Conservation (phyloP, 2,329 filamentous ascomycete genomes). For the Pseudophaeomoniella oleicola region DNA sequence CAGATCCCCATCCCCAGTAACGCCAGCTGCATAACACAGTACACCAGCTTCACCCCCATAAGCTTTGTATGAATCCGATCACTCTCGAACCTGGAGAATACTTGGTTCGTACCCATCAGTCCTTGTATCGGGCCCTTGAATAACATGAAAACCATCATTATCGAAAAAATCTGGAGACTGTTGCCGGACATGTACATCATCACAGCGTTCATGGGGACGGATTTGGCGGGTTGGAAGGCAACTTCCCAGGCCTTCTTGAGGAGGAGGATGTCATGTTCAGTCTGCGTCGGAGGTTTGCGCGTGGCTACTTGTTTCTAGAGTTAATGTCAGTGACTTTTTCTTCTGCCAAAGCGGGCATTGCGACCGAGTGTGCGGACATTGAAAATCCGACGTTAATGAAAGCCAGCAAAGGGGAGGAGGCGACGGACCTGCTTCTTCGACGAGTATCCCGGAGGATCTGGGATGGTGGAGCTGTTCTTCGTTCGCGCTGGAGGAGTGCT, state of each 20-base stretch:
- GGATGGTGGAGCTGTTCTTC: slow-evolving; percentile 49
- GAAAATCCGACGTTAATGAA: too few species aligned
- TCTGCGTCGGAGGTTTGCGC: slow-evolving; percentile 18
- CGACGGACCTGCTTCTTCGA: slow-evolving; percentile 26
- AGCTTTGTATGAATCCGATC: slow-evolving; percentile 60
- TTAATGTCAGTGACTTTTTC: neutral
- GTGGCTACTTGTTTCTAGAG: slow-evolving; percentile 15
- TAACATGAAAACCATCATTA: slow-evolving; percentile 99
- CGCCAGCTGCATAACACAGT: slow-evolving; percentile 72
- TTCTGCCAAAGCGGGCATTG: too few species aligned
- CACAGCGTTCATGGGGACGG: slow-evolving; percentile 92
- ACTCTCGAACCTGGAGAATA: slow-evolving; percentile 85
- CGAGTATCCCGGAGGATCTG: slow-evolving; percentile 78
- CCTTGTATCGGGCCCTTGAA: slow-evolving; percentile 94
- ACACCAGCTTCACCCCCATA: slow-evolving; percentile 72
- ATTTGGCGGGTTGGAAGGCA: slow-evolving; percentile 82
- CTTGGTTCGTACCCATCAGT: slow-evolving; percentile 64
- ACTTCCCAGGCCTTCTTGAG: slow-evolving; percentile 99
- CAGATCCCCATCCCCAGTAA: slow-evolving; percentile 77
- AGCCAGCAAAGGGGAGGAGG: too few species aligned
- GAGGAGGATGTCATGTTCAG: slow-evolving; percentile 90
- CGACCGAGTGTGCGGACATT: too few species aligned
- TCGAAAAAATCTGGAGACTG: slow-evolving; percentile 94
- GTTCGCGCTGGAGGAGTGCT: slow-evolving; percentile 51
- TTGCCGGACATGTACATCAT: slow-evolving; percentile 99